Conservation (phyloP, 2,329 filamentous ascomycete species). For the Xylariaceae sp. region DNA sequence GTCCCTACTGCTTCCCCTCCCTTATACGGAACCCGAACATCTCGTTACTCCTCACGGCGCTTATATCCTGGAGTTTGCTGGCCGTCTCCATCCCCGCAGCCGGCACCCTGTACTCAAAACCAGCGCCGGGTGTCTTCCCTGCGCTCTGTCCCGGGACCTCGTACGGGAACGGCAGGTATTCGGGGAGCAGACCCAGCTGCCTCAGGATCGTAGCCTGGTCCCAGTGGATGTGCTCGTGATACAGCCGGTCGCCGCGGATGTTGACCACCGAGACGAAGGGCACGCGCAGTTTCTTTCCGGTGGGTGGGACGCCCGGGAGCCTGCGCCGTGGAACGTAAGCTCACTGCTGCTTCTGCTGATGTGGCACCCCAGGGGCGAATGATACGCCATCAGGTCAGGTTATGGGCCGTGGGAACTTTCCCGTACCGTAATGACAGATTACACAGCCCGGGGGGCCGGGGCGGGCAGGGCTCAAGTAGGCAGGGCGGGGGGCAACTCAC, state of each 20-base stretch:
- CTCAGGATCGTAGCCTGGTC: slow-evolving; percentile 56
- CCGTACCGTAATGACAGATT: background rate
- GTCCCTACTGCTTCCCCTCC: too few species aligned
- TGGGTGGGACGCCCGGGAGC: slow-evolving; percentile 52
- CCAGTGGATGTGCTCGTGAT: slow-evolving; percentile 66
- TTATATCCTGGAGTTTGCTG: slow-evolving; percentile 40
- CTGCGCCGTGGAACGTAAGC: slow-evolving; percentile 25
- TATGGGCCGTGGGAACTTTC: background rate
- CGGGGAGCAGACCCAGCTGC: slow-evolving; percentile 55
- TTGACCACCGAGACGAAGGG: slow-evolving; percentile 60
- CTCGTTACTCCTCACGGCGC: slow-evolving; percentile 44
- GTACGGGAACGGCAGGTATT: slow-evolving; percentile 58
- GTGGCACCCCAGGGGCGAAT: too few species aligned
- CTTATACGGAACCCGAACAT: slow-evolving; percentile 36
- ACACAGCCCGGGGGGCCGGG: background rate
- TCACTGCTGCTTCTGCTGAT: too few species aligned
- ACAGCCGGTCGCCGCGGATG: slow-evolving; percentile 59
- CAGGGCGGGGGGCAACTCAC: slow-evolving; percentile 33
- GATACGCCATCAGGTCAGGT: background rate
- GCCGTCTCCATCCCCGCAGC: slow-evolving; percentile 48
- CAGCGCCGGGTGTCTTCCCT: slow-evolving; percentile 22
- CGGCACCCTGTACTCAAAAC: slow-evolving; percentile 52
- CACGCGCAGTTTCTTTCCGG: slow-evolving; percentile 43
- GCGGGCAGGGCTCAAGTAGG: background rate
- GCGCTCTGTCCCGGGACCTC: slow-evolving; percentile 32